Percentiles rank a stretch among this genome's conserved stretches.
These are phyloP conservation scores for Digitaria exilis DNA, from an alignment of 202 grass and related monocot species.

Conservation along the genomic window DNA sequence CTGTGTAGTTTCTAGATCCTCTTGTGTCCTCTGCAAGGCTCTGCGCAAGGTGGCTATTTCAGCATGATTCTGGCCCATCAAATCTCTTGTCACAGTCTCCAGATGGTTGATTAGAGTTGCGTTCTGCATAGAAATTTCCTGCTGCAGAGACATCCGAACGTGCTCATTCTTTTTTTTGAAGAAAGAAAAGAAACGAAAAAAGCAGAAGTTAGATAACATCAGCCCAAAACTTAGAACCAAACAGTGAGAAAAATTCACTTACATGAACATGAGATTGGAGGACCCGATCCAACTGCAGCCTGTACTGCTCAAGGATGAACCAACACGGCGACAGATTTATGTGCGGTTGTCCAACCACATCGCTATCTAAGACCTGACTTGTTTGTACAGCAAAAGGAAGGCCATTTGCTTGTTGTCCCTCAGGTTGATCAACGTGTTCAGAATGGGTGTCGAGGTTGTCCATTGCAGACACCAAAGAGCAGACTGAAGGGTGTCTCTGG, in stretches of 20 bases:
- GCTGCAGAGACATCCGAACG: background rate
- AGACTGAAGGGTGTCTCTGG: background rate
- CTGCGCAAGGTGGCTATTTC: background rate
- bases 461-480: background rate
- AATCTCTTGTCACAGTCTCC: background rate
- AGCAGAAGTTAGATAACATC: background rate
- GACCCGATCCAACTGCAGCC: background rate
- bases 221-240: background rate
- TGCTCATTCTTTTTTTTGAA: slow-evolving; percentile 14
- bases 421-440: background rate
- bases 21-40: background rate
- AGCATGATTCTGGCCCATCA: background rate
- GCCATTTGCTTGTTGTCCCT: background rate
- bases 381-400: background rate
- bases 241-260: background rate
- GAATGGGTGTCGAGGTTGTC: background rate
- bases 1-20: background rate
- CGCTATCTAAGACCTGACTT: background rate
- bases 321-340: background rate
- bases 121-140: background rate
- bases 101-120: background rate
- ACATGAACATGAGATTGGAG: background rate
- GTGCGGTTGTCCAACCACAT: background rate
- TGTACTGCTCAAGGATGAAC: background rate
- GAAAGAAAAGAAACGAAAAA: background rate